Percentiles rank a stretch among this genome's conserved stretches.
Evolutionary conservation across 2,329 filamentous ascomycete genomes (phyloP).

Genomic region (Hymenoscyphus fructigenus): DNA sequence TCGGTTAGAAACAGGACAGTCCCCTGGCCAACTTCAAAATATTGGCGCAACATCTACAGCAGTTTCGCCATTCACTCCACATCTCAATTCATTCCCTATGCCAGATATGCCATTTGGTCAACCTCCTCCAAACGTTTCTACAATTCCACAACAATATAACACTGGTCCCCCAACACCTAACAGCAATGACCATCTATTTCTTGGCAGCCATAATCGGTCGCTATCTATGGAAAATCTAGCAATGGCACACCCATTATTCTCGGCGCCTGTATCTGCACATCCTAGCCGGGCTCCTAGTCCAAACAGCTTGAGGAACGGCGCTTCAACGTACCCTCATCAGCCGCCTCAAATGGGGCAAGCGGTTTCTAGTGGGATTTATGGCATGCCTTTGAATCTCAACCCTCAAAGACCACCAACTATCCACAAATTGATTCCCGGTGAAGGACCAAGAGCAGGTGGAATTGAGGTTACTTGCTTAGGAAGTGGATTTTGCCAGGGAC

Average conservation of each 20-base stretch:
- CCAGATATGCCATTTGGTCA: slow-evolving; percentile 34
- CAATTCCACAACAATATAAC: slow-evolving; percentile 45
- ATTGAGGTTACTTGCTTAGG: slow-evolving; percentile 86
- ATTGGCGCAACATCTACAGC: slow-evolving; percentile 39
- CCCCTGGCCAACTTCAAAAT: slow-evolving; percentile 38
- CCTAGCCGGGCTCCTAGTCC: slow-evolving; percentile 79
- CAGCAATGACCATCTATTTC: slow-evolving; percentile 58
- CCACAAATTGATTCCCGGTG: slow-evolving; percentile 78
- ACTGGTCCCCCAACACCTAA: slow-evolving; percentile 67
- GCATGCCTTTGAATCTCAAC: slow-evolving; percentile 49
- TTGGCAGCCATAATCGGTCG: slow-evolving; percentile 56
- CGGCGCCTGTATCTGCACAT: slow-evolving; percentile 69
- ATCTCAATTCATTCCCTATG: slow-evolving; percentile 44
- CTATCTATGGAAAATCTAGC: slow-evolving; percentile 65
- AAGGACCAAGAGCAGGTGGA: slow-evolving; percentile 79
- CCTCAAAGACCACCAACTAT: slow-evolving; percentile 63
- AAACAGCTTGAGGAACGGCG: slow-evolving; percentile 49
- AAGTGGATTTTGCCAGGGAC: slow-evolving; percentile 72
- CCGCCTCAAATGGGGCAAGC: slow-evolving; percentile 45
- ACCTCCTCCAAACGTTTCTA: slow-evolving; percentile 22
- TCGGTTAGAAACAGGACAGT: slow-evolving; percentile 61
- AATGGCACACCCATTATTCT: slow-evolving; percentile 62
- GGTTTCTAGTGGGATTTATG: slow-evolving; percentile 50
- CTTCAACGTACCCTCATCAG: slow-evolving; percentile 45
- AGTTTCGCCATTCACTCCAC: slow-evolving; percentile 56